These are phyloP conservation scores for Protomyces inundatus DNA, from an alignment of 1,139 yeast genomes.

Conservation along the genomic window DNA sequence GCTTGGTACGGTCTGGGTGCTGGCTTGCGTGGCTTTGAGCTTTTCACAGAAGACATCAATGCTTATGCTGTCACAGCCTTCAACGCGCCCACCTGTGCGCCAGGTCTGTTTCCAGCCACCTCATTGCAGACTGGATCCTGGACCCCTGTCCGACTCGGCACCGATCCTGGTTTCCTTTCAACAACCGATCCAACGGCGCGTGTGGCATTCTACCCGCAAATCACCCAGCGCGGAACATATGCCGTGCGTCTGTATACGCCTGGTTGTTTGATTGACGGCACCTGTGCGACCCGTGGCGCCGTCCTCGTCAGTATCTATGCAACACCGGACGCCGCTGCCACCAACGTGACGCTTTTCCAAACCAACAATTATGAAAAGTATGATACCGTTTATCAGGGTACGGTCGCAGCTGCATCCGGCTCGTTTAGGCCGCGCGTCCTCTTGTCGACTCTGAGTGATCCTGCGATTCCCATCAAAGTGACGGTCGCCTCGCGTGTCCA, in stretches of 20 bases:
- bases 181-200: constrained; percentile 43
- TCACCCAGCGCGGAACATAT: constrained; percentile 70
- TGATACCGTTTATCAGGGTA: constrained; percentile 70
- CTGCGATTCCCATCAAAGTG: constrained; percentile 39
- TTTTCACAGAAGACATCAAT: constrained; percentile 54
- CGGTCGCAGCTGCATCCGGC: constrained; percentile 49
- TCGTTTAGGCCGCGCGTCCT: constrained; percentile 49
- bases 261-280: constrained; percentile 66
- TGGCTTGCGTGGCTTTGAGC: constrained; percentile 65
- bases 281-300: constrained; percentile 67
- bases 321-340: constrained; percentile 42
- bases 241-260: constrained; percentile 73
- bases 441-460: constrained; percentile 32
- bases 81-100: constrained; percentile 53
- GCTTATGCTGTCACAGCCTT: constrained; percentile 69
- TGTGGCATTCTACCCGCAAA: constrained; percentile 62
- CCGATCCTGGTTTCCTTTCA: constrained; percentile 31
- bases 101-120: constrained; percentile 36
- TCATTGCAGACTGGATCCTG: constrained; percentile 35
- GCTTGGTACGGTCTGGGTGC: constrained; percentile 68
- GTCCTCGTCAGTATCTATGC: constrained; percentile 67
- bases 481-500: constrained; percentile 71
- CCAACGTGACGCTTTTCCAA: constrained; percentile 56
- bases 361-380: constrained; percentile 75
- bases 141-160: constrained; percentile 35